A percentile compares a stretch with the other conserved stretches of the same genome.
phyloP scores from a whole-genome alignment of 495 filamentous ascomycete species.

The Trichoderma parareesei region DNA sequence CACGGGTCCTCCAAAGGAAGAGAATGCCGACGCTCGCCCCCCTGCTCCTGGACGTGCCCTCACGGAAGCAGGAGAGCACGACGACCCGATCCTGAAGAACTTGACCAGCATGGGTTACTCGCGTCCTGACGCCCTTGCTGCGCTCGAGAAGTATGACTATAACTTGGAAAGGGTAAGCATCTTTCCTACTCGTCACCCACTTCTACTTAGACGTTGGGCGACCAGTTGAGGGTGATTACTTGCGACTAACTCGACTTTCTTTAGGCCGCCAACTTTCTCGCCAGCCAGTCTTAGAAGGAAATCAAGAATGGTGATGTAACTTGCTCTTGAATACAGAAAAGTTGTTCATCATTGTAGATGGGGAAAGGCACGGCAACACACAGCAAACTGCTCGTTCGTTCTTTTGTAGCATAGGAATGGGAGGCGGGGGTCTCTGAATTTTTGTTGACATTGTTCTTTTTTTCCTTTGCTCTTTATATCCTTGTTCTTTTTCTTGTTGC shows the following conservation, averaged over 20 bases:
- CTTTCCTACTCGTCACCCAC: not conserved
- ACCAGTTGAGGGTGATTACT: not conserved
- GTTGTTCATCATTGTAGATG: not conserved
- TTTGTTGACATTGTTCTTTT: not conserved
- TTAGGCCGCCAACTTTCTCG: conserved; percentile 41
- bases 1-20: conserved; percentile 18
- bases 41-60: conserved; percentile 53
- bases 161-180: conserved; percentile 82
- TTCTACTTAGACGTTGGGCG: not conserved
- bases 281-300: conserved; percentile 31
- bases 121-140: conserved; percentile 66
- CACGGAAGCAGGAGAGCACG: conserved; percentile 66
- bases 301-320: not conserved
- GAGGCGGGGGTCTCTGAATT: not conserved
- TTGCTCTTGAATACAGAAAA: not conserved
- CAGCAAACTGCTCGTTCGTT: conserved; percentile 19
- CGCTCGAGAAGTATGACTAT: conserved; percentile 91
- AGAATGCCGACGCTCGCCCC: conserved; percentile 30
- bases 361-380: conserved; percentile 12
- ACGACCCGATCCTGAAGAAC: conserved; percentile 86
- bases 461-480: conserved; percentile 6
- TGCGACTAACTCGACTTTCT: conserved; percentile 12
- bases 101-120: conserved; percentile 88
- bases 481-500: conserved; percentile 4
- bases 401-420: conserved; percentile 10